A percentile compares a stretch with the other conserved stretches of the same genome.
phyloP scores from a whole-genome alignment of 2,329 filamentous ascomycete genomes.

The Calonectria ilicicola region DNA sequence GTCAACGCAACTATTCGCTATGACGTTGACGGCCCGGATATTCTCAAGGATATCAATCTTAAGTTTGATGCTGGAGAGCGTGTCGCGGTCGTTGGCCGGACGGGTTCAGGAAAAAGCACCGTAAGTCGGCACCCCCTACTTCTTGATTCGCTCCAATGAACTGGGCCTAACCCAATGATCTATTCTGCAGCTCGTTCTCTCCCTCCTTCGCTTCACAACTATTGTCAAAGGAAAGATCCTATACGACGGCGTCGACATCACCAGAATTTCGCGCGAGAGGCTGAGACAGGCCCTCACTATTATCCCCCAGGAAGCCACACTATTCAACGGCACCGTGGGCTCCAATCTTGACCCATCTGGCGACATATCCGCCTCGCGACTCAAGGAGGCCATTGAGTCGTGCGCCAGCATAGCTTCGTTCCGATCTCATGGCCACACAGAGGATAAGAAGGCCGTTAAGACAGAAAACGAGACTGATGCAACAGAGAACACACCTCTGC shows the following conservation, averaged over 20 bases:
- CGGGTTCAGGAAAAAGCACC: slow-evolving; percentile 85
- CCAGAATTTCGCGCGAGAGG: slow-evolving; percentile 58
- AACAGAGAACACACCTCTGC: neutral
- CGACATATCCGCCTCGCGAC: slow-evolving; percentile 62
- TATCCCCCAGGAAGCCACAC: slow-evolving; percentile 69
- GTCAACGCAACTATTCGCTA: slow-evolving; percentile 63
- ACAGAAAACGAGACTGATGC: neutral
- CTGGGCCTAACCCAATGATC: neutral
- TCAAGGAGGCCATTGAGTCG: slow-evolving; percentile 70
- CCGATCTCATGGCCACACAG: slow-evolving; percentile 48
- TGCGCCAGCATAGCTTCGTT: slow-evolving; percentile 71
- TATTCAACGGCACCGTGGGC: slow-evolving; percentile 64
- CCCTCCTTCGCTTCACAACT: slow-evolving; percentile 66
- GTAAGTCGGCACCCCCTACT: slow-evolving; percentile 55
- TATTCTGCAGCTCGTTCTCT: slow-evolving; percentile 58
- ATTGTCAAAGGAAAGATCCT: slow-evolving; percentile 63
- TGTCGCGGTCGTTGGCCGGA: slow-evolving; percentile 85
- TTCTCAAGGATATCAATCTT: slow-evolving; percentile 63
- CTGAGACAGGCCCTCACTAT: slow-evolving; percentile 67
- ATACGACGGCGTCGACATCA: slow-evolving; percentile 68
- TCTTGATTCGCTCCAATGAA: neutral
- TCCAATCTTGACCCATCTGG: slow-evolving; percentile 75
- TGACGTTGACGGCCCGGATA: slow-evolving; percentile 57
- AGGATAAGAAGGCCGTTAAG: slow-evolving; percentile 13
- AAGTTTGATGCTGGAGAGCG: slow-evolving; percentile 75